Evolutionary conservation across 768 basidiomycete genomes (phyloP), one percentile per base, ranked within the genome.

Genomic region (Cystofilobasidium bisporidii): DNA sequence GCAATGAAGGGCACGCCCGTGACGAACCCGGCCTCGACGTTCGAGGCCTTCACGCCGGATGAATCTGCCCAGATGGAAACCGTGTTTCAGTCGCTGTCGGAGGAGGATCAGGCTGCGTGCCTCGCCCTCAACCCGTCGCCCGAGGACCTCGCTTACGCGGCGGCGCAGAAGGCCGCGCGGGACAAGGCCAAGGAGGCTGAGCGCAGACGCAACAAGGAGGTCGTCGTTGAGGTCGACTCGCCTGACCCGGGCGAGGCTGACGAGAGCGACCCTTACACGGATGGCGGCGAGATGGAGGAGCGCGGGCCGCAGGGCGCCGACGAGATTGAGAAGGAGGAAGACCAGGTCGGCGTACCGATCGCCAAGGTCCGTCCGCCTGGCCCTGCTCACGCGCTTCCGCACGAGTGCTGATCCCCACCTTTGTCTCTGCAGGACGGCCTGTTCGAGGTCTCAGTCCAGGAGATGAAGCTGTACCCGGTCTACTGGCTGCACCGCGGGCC

Each of bases 401-500:
- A 58, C 3, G 12, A 30, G 24, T 22, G 10, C n/a, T 22, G 32
- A 33, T 36, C 32, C 22, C 9, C 32, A n/a, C 18, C 26, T 0
- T 33, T 18, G 18, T 62, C 33, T 33, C 22, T 20, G 22, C 47
- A 69, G 68, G 68, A 69, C 56, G 68, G 68, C 1, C 47, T 69
- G 57, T 69, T 69, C 11, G 68, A 69, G 30, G 68, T 69, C 22
- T 63, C 58, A 24, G 68, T 69, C n/a, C 63, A 41, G 14, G 57
- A 64, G 28, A 69, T 69, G 68, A 69, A 65, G 60, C 41, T 68
- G 22, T 36, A 56, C 30, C 67, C 67, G 9, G 41, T 68, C 55
- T 63, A 57, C 56, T 68, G 67, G 67, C 18, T 30, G 2, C 61
- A 68, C 38, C 55, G 61, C 18, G 67, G 67, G 18, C 61, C 67